phyloP scores from a whole-genome alignment of 768 basidiomycete genomes.

The Podaxis sp. region DNA sequence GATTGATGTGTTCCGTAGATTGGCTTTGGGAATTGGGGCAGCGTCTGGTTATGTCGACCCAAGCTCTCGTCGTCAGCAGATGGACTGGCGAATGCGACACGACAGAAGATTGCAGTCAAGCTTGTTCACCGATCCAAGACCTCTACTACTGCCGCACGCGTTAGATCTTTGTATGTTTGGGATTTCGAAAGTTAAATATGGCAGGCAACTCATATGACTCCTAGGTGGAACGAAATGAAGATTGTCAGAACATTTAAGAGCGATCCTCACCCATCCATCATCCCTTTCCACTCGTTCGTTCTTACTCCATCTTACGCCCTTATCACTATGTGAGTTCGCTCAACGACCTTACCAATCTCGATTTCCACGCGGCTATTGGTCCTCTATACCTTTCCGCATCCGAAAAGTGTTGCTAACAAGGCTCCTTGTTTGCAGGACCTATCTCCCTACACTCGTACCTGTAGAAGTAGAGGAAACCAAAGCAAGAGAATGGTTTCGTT shows the following conservation, averaged over 20 bases:
- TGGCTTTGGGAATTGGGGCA: constrained; percentile 92
- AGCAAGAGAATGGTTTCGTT: constrained; percentile 79
- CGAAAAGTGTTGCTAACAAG: constrained; percentile 13
- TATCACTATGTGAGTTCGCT: constrained; percentile 75
- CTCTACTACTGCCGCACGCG: constrained; percentile 82
- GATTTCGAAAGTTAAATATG: background rate
- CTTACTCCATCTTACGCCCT: constrained; percentile 88
- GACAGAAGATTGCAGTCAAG: constrained; percentile 81
- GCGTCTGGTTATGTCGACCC: constrained; percentile 76
- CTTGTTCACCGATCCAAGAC: constrained; percentile 87
- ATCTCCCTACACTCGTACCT: constrained; percentile 79
- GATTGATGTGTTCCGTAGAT: constrained; percentile 42
- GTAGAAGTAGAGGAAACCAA: constrained; percentile 80
- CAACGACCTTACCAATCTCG: background rate
- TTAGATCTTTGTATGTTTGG: constrained; percentile 71
- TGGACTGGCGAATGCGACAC: constrained; percentile 31
- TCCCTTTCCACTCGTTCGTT: constrained; percentile 91
- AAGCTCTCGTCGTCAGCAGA: constrained; percentile 41
- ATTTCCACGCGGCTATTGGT: background rate
- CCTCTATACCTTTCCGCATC: constrained; percentile 4
- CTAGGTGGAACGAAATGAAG: constrained; percentile 98
- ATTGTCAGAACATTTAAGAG: constrained; percentile 80
- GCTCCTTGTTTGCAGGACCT: constrained; percentile 54
- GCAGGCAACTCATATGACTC: background rate
- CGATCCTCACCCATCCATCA: constrained; percentile 87